Percentiles rank a stretch among this genome's conserved stretches.
Evolutionary conservation across 176 grass and related monocot genomes (phyloP).

Genomic region (Bromus sterilis): DNA sequence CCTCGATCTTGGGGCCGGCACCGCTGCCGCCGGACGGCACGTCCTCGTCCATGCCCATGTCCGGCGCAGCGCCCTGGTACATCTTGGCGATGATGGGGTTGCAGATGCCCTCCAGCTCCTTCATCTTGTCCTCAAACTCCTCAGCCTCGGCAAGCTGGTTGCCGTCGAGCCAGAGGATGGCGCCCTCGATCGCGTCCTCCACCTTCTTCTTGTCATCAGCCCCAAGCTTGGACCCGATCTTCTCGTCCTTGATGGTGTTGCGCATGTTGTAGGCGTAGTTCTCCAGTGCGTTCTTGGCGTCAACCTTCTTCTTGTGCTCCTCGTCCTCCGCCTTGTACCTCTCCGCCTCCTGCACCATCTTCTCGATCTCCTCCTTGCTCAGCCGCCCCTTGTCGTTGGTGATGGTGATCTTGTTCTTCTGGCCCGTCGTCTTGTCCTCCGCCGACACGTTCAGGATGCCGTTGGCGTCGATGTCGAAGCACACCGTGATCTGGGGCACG

Average conservation of each 20-base stretch:
- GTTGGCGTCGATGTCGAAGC: conserved; percentile 69
- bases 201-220: conserved; percentile 45
- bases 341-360: conserved; percentile 65
- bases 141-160: conserved; percentile 47
- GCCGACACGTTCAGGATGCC: conserved; percentile 59
- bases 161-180: conserved; percentile 44
- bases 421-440: conserved; percentile 63
- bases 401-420: conserved; percentile 71
- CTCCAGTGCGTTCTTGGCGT: conserved; percentile 76
- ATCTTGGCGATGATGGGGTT: conserved; percentile 61
- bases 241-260: conserved; percentile 62
- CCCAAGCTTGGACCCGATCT: conserved; percentile 45
- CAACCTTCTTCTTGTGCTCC: conserved; percentile 75
- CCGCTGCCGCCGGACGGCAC: conserved; percentile 11
- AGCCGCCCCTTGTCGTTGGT: conserved; percentile 60
- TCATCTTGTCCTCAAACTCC: conserved; percentile 56
- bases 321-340: conserved; percentile 66
- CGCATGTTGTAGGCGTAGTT: conserved; percentile 96
- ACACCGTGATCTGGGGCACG: conserved; percentile 62
- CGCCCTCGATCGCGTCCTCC: conserved; percentile 32
- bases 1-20: conserved; percentile 49
- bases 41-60: conserved; percentile 43
- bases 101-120: conserved; percentile 56
- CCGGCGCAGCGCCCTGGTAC: conserved; percentile 37
- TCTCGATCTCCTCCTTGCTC: conserved; percentile 73